Evolutionary conservation across 441 rosid genomes (phyloP), one percentile per base, ranked within the genome.

Genomic region (Bocquillonia castaneifolia): DNA sequence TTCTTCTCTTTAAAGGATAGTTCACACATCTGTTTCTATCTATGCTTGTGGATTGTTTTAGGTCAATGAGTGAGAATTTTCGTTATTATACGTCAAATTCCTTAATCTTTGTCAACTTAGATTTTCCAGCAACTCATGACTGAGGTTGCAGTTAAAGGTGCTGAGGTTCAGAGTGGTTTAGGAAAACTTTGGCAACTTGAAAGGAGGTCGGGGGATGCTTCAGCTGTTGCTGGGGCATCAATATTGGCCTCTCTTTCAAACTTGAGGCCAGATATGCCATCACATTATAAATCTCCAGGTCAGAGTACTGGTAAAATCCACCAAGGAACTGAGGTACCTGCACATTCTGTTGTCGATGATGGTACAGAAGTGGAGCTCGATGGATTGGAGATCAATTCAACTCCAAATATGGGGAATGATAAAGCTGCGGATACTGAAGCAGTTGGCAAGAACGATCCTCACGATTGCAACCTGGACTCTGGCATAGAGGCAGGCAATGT

Each of bases 191-290:
- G 87, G 69, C 93, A 84, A 65, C 71, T 82, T 17, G 89, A 87
- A 73, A 81, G 92, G 79, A 85, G 91, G 72, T 74, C 96, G 40
- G 90, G 86, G 36, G 94, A 89, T 77, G 77, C 88, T 71, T 86
- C 96, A 47, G 91, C 90, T 71, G 87, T 87, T 53, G 83, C 83
- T 58, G 92, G 92, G 75, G 86, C 96, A 62, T 81, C 93, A 67
- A 80, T 89, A 79, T 79, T 88, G 79, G 96, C 96, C 48, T 91
- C 96, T 55, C 85, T 89, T 72, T 81, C 92, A 36, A 86, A 83
- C 75, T 69, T 75, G 68, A 84, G 84, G 83, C 80, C 76, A 73
- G 95, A 89, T 78, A 73, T 84, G 53, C 74, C 54, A 0, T 50
- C 90, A 37, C 84, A 83, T 29, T 82, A 82, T 81, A 89, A 82